Evolutionary conservation across 176 grass and related monocot species (phyloP).

Genomic region (Alloteropsis semialata): DNA sequence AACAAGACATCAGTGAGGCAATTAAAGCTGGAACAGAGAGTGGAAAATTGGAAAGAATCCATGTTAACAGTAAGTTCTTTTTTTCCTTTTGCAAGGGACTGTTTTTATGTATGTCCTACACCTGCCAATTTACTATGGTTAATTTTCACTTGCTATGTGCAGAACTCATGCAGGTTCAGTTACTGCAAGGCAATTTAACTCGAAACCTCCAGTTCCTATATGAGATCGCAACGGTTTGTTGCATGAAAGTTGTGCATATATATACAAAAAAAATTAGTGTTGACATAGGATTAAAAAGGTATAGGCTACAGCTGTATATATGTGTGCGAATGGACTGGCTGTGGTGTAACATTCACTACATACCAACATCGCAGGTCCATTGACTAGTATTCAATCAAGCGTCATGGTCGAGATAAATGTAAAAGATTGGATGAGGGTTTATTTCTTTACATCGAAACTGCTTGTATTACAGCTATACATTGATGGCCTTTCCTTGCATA

Average conservation of each 20-base stretch:
- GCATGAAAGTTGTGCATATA: neutral
- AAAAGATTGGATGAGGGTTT: neutral
- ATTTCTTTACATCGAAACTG: neutral
- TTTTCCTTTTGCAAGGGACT: neutral
- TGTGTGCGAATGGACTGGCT: neutral
- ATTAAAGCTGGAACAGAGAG: neutral
- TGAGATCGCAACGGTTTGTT: neutral
- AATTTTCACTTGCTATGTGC: neutral
- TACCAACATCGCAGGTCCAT: neutral
- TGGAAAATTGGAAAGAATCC: neutral
- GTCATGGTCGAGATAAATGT: neutral
- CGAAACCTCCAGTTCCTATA: neutral
- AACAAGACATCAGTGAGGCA: neutral
- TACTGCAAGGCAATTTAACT: neutral
- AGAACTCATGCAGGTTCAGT: neutral
- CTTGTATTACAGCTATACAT: neutral
- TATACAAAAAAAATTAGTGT: neutral
- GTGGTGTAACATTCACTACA: neutral
- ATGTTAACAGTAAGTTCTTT: neutral
- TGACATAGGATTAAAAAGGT: neutral
- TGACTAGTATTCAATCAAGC: neutral
- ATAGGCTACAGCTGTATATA: neutral
- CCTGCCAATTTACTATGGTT: neutral
- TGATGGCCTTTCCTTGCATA: neutral
- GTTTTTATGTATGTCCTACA: neutral